A percentile compares a stretch with the other conserved stretches of the same genome.
These are phyloP conservation scores for Globisporangium cystogenes DNA, from an alignment of 352 stramenopile genomes.

Conservation along the genomic window DNA sequence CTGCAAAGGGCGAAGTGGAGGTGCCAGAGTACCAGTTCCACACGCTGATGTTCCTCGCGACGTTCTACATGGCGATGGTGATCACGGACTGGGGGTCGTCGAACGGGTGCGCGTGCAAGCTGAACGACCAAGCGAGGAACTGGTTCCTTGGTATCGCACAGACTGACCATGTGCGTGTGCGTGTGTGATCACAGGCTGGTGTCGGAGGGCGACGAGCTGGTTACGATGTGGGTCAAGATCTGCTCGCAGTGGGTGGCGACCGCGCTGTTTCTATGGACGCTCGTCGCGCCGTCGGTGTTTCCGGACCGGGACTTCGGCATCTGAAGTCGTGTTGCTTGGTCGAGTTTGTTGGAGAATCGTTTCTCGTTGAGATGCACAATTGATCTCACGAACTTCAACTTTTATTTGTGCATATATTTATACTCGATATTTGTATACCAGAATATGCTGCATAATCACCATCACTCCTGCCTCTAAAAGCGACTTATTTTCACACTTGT, in stretches of 20 bases:
- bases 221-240: slow-evolving; percentile 95
- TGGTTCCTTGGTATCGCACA: not conserved
- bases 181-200: slow-evolving; percentile 3
- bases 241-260: slow-evolving; percentile 89
- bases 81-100: slow-evolving; percentile 73
- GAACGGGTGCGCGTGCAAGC: slow-evolving; percentile 29
- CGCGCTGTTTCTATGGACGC: slow-evolving; percentile 92
- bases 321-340: not conserved
- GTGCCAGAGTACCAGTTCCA: slow-evolving; percentile 76
- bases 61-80: slow-evolving; percentile 83
- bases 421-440: not conserved
- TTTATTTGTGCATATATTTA: too few relatives aligned
- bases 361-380: too few relatives aligned
- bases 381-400: too few relatives aligned
- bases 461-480: too few relatives aligned
- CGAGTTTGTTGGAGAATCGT: not conserved
- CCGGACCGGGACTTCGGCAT: slow-evolving; percentile 88
- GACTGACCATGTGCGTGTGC: not conserved
- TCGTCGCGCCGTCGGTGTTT: slow-evolving; percentile 89
- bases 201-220: slow-evolving; percentile 39
- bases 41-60: slow-evolving; percentile 62
- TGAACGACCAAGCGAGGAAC: too few relatives aligned
- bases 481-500: too few relatives aligned
- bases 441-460: not conserved
- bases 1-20: slow-evolving; percentile 6